Conservation (phyloP, 1,284 basidiomycete species). For the Cutaneotrichosporon mucoides region DNA sequence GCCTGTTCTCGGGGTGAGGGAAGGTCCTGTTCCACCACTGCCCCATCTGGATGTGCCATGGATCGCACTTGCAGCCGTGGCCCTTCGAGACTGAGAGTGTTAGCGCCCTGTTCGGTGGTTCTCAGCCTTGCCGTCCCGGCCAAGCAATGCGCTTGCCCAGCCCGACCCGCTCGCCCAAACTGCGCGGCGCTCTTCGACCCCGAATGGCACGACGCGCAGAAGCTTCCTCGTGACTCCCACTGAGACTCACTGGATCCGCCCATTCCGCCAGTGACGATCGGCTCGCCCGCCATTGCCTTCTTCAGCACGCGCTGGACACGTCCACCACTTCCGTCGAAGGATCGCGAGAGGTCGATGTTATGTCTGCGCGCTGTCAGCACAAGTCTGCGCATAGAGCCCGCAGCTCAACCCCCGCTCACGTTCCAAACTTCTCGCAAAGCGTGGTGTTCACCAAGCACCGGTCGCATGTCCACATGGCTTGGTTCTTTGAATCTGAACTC, state of each 20-base stretch:
- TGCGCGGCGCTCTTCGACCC: too few relatives aligned
- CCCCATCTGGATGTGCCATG: conserved; percentile 56
- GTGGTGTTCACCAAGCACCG: background rate
- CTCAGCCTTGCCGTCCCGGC: too few relatives aligned
- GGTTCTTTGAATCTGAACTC: background rate
- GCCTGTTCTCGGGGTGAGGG: conserved; percentile 64
- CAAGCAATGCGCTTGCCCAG: too few relatives aligned
- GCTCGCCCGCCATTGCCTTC: conserved; percentile 77
- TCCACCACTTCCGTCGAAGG: conserved; percentile 62
- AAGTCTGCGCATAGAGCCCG: too few relatives aligned
- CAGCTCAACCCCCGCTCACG: background rate
- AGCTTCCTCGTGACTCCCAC: too few relatives aligned
- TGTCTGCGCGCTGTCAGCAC: background rate
- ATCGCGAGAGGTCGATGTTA: conserved; percentile 2
- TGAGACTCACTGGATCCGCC: conserved; percentile 61
- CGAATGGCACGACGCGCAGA: too few relatives aligned
- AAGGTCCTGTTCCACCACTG: conserved; percentile 92
- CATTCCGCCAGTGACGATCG: conserved; percentile 82
- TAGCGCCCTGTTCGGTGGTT: background rate
- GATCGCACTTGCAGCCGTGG: conserved; percentile 3
- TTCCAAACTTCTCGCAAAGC: conserved; percentile 4
- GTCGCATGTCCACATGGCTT: background rate
- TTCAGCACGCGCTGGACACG: conserved; percentile 77
- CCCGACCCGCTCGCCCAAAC: too few relatives aligned
- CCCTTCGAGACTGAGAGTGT: background rate